Base-by-base conservation (phyloP, 2,329 filamentous ascomycete species). In the Fusarium dimerum region DNA sequence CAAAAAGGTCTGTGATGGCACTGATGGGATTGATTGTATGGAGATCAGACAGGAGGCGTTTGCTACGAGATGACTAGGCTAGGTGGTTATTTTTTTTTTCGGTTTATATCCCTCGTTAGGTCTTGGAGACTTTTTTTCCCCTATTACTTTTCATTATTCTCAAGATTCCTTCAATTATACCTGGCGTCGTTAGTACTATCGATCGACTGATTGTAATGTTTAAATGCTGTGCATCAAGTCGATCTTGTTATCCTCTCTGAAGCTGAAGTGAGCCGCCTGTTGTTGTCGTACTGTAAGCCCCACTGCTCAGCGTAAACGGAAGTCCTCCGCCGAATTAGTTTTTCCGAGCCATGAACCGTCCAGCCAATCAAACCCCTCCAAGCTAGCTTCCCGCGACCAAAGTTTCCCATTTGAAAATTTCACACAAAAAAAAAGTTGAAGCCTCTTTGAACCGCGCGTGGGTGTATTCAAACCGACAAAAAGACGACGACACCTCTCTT, bases 381-480 rank as follows among this genome's bases (percentile, higher is more conserved):
- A 61, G 51, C 49, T 55, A 62, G 58, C 63, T 63, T 54, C 54
- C 51, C 54, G 54, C 51, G 45, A 50, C 62, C 50, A 47, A 40
- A 43, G 41, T 40, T 44, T 55, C 44, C 55, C 45, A 50, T 50
- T 57, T 40, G 62, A 66, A 68, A 68, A 64, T 68, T 68, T 68
- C 65, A 67, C 63, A 64, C 57, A 54, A 26, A 52, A 66, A 64
- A 66, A 63, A 57, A 55, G 61, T 63, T 54, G 20, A 26, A 26
- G 20, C 47, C 56, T 53, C 38, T 41, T 40, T n/a, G 43, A 43
- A 40, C 42, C 43, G 46, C 20, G 20, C 41, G 50, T 30, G 46
- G 43, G 29, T 17, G 29, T 30, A 40, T 43, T 29, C 17, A 36
- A 52, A 29, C 50, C 45, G 43, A 17, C 46, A 17, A 51, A 51